Evolutionary conservation across 2,329 filamentous ascomycete genomes (phyloP).

Genomic region (Sporothrix inflata): DNA sequence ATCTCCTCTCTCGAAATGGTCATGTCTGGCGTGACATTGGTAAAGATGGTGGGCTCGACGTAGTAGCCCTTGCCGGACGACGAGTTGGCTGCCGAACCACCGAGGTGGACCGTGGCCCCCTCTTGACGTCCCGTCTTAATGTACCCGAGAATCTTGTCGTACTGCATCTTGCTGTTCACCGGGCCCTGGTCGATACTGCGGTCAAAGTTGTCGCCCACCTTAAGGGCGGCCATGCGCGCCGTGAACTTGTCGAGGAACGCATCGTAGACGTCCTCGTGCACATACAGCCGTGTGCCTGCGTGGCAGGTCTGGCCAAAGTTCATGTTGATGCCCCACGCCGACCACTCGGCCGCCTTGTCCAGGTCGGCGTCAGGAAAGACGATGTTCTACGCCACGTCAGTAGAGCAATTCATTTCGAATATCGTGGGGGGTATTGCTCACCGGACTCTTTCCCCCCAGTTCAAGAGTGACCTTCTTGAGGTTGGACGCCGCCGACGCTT

Average conservation of each 20-base stretch:
- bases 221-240: constrained; percentile 45
- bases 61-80: constrained; percentile 74
- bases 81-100: constrained; percentile 74
- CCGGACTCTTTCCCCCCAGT: not conserved
- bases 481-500: not conserved
- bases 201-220: constrained; percentile 80
- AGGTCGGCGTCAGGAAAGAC: not conserved
- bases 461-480: not conserved
- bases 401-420: too few relatives aligned
- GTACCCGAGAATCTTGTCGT: constrained; percentile 70
- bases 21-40: constrained; percentile 79
- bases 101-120: constrained; percentile 78
- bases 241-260: not conserved
- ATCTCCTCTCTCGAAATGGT: constrained; percentile 84
- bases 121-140: constrained; percentile 78
- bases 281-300: not conserved
- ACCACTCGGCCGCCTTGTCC: not conserved
- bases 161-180: constrained; percentile 69
- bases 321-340: not conserved
- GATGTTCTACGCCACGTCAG: not conserved
- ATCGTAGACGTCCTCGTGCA: constrained; percentile 2
- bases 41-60: constrained; percentile 81
- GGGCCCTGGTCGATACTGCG: constrained; percentile 79
- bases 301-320: constrained; percentile 11
- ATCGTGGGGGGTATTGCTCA: too few relatives aligned